phyloP scores from a whole-genome alignment of 2,329 filamentous ascomycete species.

The Monosporascus sp. region DNA sequence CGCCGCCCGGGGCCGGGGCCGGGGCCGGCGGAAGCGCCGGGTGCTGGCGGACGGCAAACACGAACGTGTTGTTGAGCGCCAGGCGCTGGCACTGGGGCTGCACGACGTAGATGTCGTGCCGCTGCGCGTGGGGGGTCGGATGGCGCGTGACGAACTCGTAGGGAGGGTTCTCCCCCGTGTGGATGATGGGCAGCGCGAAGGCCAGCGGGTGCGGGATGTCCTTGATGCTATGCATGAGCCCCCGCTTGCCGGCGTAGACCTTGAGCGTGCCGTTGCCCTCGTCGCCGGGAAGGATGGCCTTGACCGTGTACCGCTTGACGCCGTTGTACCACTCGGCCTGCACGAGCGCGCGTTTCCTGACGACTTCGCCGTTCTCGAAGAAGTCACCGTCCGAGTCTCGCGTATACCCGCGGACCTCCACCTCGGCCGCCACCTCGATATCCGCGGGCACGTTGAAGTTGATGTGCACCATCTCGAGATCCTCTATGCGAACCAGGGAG shows the following conservation, averaged over 20 bases:
- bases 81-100: constrained; percentile 89
- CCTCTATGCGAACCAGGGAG: constrained; percentile 76
- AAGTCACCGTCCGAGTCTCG: constrained; percentile 83
- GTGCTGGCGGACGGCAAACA: constrained; percentile 93
- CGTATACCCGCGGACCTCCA: constrained; percentile 76
- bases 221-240: constrained; percentile 95
- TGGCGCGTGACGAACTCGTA: constrained; percentile 92
- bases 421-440: constrained; percentile 86
- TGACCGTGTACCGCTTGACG: constrained; percentile 86
- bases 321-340: constrained; percentile 89
- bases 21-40: constrained; percentile 45
- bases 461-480: constrained; percentile 88
- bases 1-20: constrained; percentile 10
- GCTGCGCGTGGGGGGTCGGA: constrained; percentile 94
- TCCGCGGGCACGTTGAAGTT: constrained; percentile 84
- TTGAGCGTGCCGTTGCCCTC: constrained; percentile 85
- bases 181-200: constrained; percentile 81
- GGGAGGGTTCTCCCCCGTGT: constrained; percentile 85
- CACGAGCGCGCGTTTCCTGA: constrained; percentile 80
- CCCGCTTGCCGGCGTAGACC: constrained; percentile 88
- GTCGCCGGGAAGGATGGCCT: constrained; percentile 85
- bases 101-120: constrained; percentile 93
- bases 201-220: constrained; percentile 91
- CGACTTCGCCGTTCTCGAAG: constrained; percentile 84
- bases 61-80: constrained; percentile 94